Conservation (phyloP, 495 filamentous ascomycete genomes). For the Neurospora sp. region DNA sequence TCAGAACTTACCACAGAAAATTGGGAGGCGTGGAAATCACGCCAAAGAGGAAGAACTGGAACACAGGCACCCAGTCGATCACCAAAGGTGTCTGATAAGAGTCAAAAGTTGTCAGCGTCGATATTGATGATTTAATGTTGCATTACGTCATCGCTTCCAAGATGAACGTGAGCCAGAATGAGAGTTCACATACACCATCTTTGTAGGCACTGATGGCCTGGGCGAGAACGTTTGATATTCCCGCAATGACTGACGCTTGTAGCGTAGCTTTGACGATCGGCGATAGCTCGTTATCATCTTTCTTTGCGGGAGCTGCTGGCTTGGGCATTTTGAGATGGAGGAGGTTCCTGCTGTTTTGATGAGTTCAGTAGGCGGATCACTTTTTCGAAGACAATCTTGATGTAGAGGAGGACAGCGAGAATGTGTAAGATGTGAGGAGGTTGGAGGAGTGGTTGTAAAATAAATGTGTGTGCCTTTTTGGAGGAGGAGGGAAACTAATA, state of each 20-base stretch:
- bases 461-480: background rate
- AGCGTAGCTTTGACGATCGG: conserved; percentile 56
- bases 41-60: conserved; percentile 72
- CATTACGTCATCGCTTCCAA: conserved; percentile 4
- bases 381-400: background rate
- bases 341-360: background rate
- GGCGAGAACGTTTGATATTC: conserved; percentile 72
- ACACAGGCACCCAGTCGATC: conserved; percentile 52
- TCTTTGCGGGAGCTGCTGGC: background rate
- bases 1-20: conserved; percentile 63
- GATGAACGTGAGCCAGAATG: background rate
- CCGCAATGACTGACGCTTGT: conserved; percentile 60
- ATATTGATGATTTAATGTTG: too few species aligned
- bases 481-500: background rate
- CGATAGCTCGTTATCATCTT: conserved; percentile 19
- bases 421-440: background rate
- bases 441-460: background rate
- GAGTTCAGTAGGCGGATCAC: background rate
- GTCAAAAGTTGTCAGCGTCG: conserved; percentile 21
- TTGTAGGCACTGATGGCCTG: conserved; percentile 66
- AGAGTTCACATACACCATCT: conserved; percentile 39
- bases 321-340: background rate
- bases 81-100: conserved; percentile 36
- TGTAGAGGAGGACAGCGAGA: background rate
- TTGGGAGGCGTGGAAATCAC: conserved; percentile 74